These are phyloP conservation scores for Globisporangium lucens DNA, from an alignment of 352 stramenopile genomes.

Conservation along the genomic window DNA sequence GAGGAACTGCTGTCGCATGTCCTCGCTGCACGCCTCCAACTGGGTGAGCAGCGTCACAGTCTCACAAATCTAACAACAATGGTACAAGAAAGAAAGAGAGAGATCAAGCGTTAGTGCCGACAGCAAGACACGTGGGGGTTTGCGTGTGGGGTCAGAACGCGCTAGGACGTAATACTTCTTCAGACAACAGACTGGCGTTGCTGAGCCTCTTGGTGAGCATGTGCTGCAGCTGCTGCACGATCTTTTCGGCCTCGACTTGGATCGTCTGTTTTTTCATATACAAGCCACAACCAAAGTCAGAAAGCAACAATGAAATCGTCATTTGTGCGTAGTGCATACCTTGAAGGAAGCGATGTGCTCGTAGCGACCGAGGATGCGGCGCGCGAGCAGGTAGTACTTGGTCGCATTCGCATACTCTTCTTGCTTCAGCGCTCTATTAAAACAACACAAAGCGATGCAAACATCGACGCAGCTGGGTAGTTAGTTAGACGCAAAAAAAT, in stretches of 20 bases:
- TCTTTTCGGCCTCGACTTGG: constrained; percentile 82
- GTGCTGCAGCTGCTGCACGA: constrained; percentile 73
- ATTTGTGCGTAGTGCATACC: constrained; percentile 16
- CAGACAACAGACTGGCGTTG: constrained; percentile 39
- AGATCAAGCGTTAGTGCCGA: neutral
- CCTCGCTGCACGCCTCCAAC: constrained; percentile 61
- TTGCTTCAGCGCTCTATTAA: constrained; percentile 70
- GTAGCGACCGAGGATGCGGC: constrained; percentile 83
- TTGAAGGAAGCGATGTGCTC: constrained; percentile 90
- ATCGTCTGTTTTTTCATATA: constrained; percentile 45
- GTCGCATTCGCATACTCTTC: constrained; percentile 86
- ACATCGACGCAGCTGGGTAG: neutral
- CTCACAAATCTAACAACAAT: constrained; percentile 44
- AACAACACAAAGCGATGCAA: neutral
- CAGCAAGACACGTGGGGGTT: neutral
- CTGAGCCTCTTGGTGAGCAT: constrained; percentile 56
- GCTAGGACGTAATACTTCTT: constrained; percentile 32
- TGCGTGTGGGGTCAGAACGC: neutral
- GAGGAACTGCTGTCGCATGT: constrained; percentile 82
- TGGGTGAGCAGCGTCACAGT: constrained; percentile 59
- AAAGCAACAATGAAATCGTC: neutral
- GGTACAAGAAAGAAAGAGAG: neutral
- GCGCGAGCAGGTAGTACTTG: constrained; percentile 85
- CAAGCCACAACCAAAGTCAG: neutral
- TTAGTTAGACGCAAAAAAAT: neutral